Conservation (phyloP, 331 rosid genomes). For the Prunus yedoensis region DNA sequence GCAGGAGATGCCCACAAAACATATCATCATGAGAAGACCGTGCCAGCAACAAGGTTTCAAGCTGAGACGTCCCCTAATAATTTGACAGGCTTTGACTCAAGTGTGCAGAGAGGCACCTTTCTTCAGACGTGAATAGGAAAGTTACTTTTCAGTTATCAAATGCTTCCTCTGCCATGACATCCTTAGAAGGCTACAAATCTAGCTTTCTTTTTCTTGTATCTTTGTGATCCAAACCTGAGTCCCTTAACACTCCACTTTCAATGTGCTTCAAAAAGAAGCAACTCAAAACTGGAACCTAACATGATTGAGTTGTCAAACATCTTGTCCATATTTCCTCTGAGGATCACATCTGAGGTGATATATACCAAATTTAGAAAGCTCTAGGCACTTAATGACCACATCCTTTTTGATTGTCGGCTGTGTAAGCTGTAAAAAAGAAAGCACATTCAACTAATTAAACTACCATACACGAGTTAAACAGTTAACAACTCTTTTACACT, state of each 20-base stretch:
- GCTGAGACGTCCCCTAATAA: too few species aligned
- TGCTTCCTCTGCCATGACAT: conserved; percentile 40
- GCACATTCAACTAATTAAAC: too few species aligned
- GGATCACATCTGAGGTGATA: conserved; percentile 16
- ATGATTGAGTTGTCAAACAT: conserved; percentile 23
- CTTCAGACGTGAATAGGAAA: not conserved
- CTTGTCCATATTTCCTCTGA: conserved; percentile 18
- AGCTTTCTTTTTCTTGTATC: conserved; percentile 31
- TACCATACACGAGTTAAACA: not conserved
- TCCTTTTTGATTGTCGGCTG: conserved; percentile 22
- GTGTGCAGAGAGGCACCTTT: not conserved
- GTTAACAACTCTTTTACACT: not conserved
- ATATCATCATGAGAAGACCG: conserved; percentile 34
- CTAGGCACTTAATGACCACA: not conserved
- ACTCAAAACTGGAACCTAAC: conserved; percentile 14
- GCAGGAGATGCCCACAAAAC: conserved; percentile 52
- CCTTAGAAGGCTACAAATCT: conserved; percentile 21
- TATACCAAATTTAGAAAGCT: not conserved
- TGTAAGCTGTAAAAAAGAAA: not conserved
- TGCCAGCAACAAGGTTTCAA: too few species aligned
- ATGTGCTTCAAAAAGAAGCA: conserved; percentile 20
- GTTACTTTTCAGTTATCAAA: not conserved
- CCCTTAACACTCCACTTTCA: conserved; percentile 14
- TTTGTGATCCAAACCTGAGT: conserved; percentile 19
- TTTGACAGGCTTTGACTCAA: not conserved